Evolutionary conservation across 176 grass and related monocot species (phyloP).

Genomic region (Lolium multiflorum): DNA sequence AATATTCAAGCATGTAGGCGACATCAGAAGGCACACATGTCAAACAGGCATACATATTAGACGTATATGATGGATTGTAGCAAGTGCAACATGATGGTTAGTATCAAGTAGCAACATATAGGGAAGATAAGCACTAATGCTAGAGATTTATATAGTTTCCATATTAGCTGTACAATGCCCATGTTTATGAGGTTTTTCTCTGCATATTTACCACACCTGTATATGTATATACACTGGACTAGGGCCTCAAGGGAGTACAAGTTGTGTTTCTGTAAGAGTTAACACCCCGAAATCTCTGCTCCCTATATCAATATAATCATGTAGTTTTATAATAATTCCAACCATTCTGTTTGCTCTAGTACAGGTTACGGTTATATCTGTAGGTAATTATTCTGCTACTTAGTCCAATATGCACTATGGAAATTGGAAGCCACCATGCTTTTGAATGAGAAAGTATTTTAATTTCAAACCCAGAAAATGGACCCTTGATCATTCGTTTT

Average conservation of each 20-base stretch:
- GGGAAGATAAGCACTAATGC: conserved; percentile 1
- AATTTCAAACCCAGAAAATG: conserved; percentile 35
- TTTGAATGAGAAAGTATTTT: conserved; percentile 6
- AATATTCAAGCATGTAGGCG: conserved; percentile 27
- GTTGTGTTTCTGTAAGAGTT: background rate
- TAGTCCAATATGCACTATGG: background rate
- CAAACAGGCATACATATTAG: conserved; percentile 4
- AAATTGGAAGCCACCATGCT: conserved; percentile 7
- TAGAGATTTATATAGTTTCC: conserved; percentile 18
- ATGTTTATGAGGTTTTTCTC: background rate
- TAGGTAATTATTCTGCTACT: background rate
- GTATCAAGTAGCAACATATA: background rate
- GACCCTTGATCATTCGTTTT: conserved; percentile 19
- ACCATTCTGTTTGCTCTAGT: conserved; percentile 18
- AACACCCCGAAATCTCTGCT: background rate
- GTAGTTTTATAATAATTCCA: background rate
- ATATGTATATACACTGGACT: background rate
- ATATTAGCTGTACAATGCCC: background rate
- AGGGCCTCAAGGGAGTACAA: background rate
- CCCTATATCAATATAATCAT: conserved; percentile 18
- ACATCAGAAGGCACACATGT: conserved; percentile 13
- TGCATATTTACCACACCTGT: conserved; percentile 13
- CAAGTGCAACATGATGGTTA: background rate
- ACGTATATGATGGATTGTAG: background rate
- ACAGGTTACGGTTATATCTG: background rate